Evolutionary conservation across 2,329 filamentous ascomycete genomes (phyloP).

Genomic region (Lasiodiplodia theobromae): DNA sequence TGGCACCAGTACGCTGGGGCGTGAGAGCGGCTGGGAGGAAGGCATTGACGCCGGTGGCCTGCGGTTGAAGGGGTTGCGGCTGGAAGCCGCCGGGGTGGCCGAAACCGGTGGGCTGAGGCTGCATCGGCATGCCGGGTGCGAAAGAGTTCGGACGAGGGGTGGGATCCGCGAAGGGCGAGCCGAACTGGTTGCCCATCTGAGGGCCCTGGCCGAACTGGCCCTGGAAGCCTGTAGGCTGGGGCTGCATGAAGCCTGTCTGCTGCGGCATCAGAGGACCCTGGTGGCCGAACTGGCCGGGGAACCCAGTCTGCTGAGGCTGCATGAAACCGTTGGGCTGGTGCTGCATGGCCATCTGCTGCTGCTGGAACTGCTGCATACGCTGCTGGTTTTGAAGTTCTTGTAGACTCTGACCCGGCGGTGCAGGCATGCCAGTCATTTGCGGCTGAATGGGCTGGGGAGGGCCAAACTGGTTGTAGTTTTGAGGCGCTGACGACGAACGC

Average conservation of each 20-base stretch:
- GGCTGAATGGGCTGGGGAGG: conserved; percentile 77
- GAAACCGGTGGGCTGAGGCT: conserved; percentile 10
- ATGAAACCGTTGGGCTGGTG: conserved; percentile 49
- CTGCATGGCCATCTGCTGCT: conserved; percentile 38
- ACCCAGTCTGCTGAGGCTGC: conserved; percentile 44
- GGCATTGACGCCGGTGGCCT: conserved; percentile 62
- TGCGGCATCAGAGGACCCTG: conserved; percentile 44
- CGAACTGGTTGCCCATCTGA: conserved; percentile 50
- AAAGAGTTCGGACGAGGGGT: conserved; percentile 23
- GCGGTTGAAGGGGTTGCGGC: conserved; percentile 53
- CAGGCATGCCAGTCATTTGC: conserved; percentile 81
- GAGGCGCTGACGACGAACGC: conserved; percentile 85
- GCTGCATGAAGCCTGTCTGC: conserved; percentile 64
- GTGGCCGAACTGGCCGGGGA: conserved; percentile 35
- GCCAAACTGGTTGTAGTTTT: conserved; percentile 74
- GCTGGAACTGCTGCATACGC: conserved; percentile 43
- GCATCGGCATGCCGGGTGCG: conserved; percentile 8
- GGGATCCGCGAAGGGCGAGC: conserved; percentile 54
- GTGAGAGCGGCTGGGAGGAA: conserved; percentile 56
- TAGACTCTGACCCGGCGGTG: conserved; percentile 77
- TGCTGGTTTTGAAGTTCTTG: conserved; percentile 67
- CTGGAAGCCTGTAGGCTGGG: conserved; percentile 53
- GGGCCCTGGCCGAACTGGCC: conserved; percentile 59
- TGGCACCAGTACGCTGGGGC: conserved; percentile 55
- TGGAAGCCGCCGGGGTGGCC: conserved; percentile 34